phyloP scores from a whole-genome alignment of 176 grass and related monocot species.

The Bolboschoenus planiculmis region DNA sequence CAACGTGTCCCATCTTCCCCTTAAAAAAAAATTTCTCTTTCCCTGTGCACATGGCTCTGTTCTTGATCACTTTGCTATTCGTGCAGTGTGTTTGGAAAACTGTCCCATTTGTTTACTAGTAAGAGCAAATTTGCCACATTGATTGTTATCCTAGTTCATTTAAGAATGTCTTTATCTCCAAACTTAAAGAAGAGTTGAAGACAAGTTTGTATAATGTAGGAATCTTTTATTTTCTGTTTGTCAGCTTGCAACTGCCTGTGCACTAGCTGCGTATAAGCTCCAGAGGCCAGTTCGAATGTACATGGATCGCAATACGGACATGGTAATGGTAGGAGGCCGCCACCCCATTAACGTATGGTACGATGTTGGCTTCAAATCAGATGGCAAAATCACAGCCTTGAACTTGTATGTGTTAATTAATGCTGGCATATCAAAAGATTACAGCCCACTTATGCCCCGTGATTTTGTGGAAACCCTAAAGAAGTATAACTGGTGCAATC shows the following conservation, averaged over 20 bases:
- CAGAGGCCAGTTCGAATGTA: constrained; percentile 60
- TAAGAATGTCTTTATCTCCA: not conserved
- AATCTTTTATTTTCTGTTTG: not conserved
- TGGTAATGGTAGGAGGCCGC: constrained; percentile 59
- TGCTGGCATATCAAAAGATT: constrained; percentile 57
- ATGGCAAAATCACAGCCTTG: constrained; percentile 76
- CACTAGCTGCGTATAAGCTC: constrained; percentile 58
- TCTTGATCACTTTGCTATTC: too few species aligned
- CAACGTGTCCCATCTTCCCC: too few species aligned
- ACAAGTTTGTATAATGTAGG: too few species aligned
- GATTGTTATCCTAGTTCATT: too few species aligned
- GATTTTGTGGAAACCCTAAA: constrained; percentile 31
- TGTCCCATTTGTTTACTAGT: too few species aligned
- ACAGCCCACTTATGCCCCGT: constrained; percentile 37
- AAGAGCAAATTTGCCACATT: too few species aligned
- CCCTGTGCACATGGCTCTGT: too few species aligned
- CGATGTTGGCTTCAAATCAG: constrained; percentile 63
- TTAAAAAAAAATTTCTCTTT: too few species aligned
- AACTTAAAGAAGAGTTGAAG: too few species aligned
- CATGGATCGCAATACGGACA: constrained; percentile 63
- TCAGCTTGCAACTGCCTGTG: constrained; percentile 60
- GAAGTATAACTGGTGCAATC: constrained; percentile 68
- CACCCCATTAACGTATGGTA: constrained; percentile 68
- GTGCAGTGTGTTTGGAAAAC: too few species aligned
- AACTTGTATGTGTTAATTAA: constrained; percentile 47